Conservation (phyloP, 2,329 filamentous ascomycete genomes). For the Colletotrichum lupini region DNA sequence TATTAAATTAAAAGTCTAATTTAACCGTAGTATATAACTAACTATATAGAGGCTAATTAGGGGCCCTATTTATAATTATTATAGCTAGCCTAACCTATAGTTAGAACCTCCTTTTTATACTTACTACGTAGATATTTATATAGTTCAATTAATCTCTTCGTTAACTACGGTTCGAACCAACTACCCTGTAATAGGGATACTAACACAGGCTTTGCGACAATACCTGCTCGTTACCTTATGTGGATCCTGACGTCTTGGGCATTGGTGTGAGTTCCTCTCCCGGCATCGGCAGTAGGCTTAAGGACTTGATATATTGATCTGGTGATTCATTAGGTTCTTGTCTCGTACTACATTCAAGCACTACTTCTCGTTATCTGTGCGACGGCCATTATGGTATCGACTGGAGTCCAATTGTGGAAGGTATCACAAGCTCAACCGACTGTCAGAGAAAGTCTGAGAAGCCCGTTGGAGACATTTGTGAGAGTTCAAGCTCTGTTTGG, state of each 20-base stretch:
- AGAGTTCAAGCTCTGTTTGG: slow-evolving; percentile 2
- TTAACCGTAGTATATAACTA: no score
- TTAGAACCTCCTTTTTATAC: no score
- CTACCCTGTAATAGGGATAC: no score
- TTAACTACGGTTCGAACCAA: no score
- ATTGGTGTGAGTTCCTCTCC: background rate
- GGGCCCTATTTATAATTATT: no score
- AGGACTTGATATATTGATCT: background rate
- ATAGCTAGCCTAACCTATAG: no score
- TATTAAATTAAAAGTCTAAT: no score
- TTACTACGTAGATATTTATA: no score
- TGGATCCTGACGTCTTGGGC: background rate
- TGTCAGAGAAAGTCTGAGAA: background rate
- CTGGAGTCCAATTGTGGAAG: background rate
- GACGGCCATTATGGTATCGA: background rate
- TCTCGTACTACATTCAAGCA: background rate
- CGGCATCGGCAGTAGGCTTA: background rate
- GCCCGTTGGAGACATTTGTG: background rate
- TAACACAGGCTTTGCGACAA: background rate
- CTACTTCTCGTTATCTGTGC: background rate
- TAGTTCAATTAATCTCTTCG: no score
- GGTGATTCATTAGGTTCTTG: background rate
- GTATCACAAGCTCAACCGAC: background rate
- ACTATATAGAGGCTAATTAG: no score
- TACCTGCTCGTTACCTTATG: background rate